Conservation (phyloP, 1,284 basidiomycete species). For the Naganishia cerealis region DNA sequence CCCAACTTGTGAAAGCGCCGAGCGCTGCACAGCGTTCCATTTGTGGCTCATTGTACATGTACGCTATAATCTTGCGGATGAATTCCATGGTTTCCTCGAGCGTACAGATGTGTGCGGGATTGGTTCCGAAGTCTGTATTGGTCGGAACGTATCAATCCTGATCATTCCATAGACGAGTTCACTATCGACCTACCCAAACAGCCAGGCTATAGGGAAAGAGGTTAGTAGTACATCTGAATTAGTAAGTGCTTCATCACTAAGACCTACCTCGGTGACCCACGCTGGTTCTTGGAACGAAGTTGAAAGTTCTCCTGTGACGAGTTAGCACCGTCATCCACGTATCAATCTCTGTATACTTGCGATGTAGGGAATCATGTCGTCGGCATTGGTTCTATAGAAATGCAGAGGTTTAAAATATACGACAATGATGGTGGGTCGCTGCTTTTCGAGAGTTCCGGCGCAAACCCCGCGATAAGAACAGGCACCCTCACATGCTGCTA, state of each 20-base stretch:
- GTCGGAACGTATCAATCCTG: not conserved
- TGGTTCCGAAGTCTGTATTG: conserved; percentile 2
- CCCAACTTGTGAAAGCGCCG: conserved; percentile 39
- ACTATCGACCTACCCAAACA: conserved; percentile 8
- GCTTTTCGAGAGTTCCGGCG: not conserved
- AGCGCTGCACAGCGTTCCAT: conserved; percentile 41
- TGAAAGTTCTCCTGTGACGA: conserved; percentile 35
- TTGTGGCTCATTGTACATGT: conserved; percentile 9
- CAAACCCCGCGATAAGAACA: conserved; percentile 43
- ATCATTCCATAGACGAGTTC: too few species aligned
- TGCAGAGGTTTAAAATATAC: conserved; percentile 42
- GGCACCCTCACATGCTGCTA: conserved; percentile 39
- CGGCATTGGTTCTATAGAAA: conserved; percentile 43
- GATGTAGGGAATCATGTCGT: conserved; percentile 42
- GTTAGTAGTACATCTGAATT: not conserved
- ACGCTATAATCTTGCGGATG: conserved; percentile 1
- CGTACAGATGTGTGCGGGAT: conserved; percentile 7
- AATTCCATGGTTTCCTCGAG: not conserved
- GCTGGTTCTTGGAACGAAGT: conserved; percentile 38
- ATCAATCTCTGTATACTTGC: too few species aligned
- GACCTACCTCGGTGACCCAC: conserved; percentile 43
- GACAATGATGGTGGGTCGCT: conserved; percentile 23
- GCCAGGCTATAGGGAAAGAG: not conserved
- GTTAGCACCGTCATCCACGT: too few species aligned
- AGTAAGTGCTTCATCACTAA: not conserved